Evolutionary conservation across 2,329 filamentous ascomycete species (phyloP).

Genomic region (Aureobasidium uvarum): DNA sequence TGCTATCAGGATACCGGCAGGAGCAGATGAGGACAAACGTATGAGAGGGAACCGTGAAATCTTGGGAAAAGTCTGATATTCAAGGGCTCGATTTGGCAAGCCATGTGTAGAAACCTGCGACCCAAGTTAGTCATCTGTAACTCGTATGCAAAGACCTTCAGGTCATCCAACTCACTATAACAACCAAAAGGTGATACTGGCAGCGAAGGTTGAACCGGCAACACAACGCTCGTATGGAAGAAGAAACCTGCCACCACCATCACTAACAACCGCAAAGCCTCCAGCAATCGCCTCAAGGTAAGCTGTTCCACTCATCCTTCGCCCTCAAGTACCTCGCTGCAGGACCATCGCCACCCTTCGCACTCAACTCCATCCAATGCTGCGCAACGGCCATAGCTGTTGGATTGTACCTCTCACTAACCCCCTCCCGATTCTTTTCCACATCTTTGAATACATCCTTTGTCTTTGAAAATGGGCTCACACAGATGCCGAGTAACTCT

Average conservation of each 20-base stretch:
- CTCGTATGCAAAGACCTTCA: not conserved
- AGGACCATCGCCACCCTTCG: conserved; percentile 79
- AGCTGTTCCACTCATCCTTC: conserved; percentile 60
- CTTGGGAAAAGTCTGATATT: too few relatives aligned
- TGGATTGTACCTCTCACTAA: conserved; percentile 70
- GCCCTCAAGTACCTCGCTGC: conserved; percentile 80
- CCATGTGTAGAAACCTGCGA: not conserved
- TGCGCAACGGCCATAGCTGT: conserved; percentile 90
- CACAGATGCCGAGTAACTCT: conserved; percentile 74
- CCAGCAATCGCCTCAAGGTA: conserved; percentile 44
- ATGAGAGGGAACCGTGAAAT: too few relatives aligned
- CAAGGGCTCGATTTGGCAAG: not conserved
- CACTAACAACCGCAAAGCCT: not conserved
- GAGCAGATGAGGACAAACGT: too few relatives aligned
- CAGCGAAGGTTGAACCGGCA: conserved; percentile 2
- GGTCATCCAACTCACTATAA: not conserved
- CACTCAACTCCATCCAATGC: conserved; percentile 95
- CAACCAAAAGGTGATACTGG: not conserved
- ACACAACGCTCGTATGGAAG: not conserved
- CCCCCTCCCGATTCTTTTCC: conserved; percentile 67
- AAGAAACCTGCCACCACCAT: not conserved
- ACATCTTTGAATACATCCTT: conserved; percentile 81
- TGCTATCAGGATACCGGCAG: too few relatives aligned
- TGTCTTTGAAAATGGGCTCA: conserved; percentile 78
- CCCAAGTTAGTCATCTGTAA: not conserved